Evolutionary conservation across 148 eudicot species (phyloP), one percentile per base, ranked within the genome.

Genomic region (Salicornia ramosissima): DNA sequence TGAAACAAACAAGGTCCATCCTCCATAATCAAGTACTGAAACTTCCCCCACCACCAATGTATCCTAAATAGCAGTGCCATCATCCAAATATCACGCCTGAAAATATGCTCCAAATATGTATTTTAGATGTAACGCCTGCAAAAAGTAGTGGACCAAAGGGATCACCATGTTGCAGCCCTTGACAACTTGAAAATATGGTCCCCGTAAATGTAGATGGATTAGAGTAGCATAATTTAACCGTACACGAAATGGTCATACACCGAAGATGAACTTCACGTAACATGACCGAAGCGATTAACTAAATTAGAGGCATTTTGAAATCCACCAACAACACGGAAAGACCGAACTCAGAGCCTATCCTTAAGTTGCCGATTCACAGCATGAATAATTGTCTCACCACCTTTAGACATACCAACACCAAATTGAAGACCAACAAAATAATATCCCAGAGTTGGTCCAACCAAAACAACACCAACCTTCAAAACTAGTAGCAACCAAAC

Each of bases 111-210:
- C n/a, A n/a, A n/a, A n/a, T n/a, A n/a, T n/a, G n/a, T n/a, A n/a
- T n/a, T n/a, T n/a, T n/a, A n/a, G n/a, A n/a, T 68, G 61, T 6
- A 29, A 39, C 1, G 31, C 45, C 29, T 1, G 65, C n/a, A 52
- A 67, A 51, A 2, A 31, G 59, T 26, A 51, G 19, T 30, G 43
- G 71, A 21, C 71, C 24, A 3, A 67, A 14, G 4, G 59, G 71
- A 18, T 29, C 71, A 36, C 34, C 61, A 60, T 52, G 28, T 15
- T 60, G 64, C 14, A 52, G 60, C 59, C 59, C n/a, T 51, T 26
- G 33, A 62, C 22, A 28, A 62, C 66, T 49, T 36, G 19, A 62
- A 13, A 3, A 4, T n/a, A 5, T 62, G 66, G 49, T 62, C 49
- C 26, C 68, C 52, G 13, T 43, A 21, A 24, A 24, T n/a, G 21